Conservation (phyloP, 208 protist genomes). For the Leptomonas pyrrhocoris region DNA sequence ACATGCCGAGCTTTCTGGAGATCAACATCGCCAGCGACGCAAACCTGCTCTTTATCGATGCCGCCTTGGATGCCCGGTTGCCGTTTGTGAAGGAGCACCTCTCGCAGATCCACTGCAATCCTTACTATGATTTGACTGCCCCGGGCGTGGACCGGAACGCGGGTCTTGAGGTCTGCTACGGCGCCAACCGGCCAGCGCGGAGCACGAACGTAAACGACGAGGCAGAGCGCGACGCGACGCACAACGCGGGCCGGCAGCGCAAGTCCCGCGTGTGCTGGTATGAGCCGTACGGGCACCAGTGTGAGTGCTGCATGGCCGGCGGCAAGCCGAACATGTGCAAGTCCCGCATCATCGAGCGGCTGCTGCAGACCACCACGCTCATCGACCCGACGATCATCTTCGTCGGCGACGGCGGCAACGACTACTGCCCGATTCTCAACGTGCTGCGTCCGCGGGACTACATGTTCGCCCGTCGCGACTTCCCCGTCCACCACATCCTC, state of each 20-base stretch:
- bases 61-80: conserved; percentile 52
- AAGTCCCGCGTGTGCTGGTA: conserved; percentile 78
- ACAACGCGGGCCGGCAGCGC: conserved; percentile 47
- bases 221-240: conserved; percentile 47
- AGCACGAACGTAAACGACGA: conserved; percentile 46
- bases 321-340: conserved; percentile 89
- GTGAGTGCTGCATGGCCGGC: conserved; percentile 49
- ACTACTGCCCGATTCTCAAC: conserved; percentile 85
- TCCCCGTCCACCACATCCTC: conserved; percentile 62
- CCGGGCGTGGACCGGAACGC: conserved; percentile 10
- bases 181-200: background rate
- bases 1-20: conserved; percentile 49
- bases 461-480: conserved; percentile 73
- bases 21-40: conserved; percentile 85
- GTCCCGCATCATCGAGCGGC: conserved; percentile 71
- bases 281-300: conserved; percentile 72
- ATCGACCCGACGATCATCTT: conserved; percentile 89
- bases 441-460: conserved; percentile 80
- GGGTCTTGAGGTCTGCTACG: conserved; percentile 21
- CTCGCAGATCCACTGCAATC: conserved; percentile 86
- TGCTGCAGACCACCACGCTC: conserved; percentile 73
- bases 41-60: conserved; percentile 84
- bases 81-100: conserved; percentile 47
- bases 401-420: conserved; percentile 85
- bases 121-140: conserved; percentile 64